Base-by-base conservation (phyloP, 345 rosid species). In the Dipteronia dyeriana region DNA sequence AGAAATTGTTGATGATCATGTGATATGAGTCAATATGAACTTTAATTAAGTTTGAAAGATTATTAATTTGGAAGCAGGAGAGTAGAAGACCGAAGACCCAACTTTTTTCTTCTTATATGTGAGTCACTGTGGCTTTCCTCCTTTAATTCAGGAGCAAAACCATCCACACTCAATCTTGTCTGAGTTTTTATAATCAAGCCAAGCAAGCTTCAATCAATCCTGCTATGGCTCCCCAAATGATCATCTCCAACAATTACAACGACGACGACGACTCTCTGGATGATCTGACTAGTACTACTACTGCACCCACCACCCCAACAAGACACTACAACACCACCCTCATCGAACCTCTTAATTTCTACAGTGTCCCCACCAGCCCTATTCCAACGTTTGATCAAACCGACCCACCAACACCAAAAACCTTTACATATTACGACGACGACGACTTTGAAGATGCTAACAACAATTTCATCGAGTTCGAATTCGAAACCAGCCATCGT, bases 291-390 rank as follows among this genome's bases (percentile, higher is more conserved):
- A 34, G 38, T 34, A 34, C 6, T 34, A 31, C 5, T 31, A 86
- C 78, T 66, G 85, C 75, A 14, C 83, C 86, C 5, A 43, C 76
- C 31, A 84, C 82, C 78, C 90, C 89, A 2, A 69, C 67, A 9
- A 41, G 45, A 41, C 45, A 34, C 38, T 34, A 34, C 89, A 3
- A 69, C 66, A 9, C 7, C 31, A 19, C 38, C 14, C 68, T 76
- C 75, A 34, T 17, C 20, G 82, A 79, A 1, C 29, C 43, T 38
- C 25, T 68, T 39, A 14, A 61, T 64, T 89, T 77, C 83, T 68
- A 63, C 43, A 80, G 83, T 60, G 78, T 45, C 19, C 86, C 86
- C 17, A 49, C 73, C 9, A 81, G 85, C 53, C 88, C 83, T 51
- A 20, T 51, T 4, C 81, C 75, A 34, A 11, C 75, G 65, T 31